Evolutionary conservation across 2,329 filamentous ascomycete species (phyloP).

Genomic region (Aspergillus persii): DNA sequence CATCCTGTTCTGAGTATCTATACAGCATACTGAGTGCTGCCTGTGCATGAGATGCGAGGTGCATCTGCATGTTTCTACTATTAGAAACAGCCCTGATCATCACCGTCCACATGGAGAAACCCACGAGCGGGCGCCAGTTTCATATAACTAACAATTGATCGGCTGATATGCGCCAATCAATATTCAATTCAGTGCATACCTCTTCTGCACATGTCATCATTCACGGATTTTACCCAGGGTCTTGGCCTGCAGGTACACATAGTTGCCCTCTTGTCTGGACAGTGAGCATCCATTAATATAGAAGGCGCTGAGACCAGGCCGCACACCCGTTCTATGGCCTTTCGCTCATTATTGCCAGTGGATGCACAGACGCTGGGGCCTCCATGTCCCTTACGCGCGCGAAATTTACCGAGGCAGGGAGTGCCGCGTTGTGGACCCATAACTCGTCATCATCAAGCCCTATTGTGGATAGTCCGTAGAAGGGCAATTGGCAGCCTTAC

Average conservation of each 20-base stretch:
- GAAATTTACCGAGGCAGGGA: neutral
- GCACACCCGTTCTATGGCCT: too few species aligned
- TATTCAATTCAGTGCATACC: neutral
- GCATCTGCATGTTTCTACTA: neutral
- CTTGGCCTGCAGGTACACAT: neutral
- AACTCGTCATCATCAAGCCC: neutral
- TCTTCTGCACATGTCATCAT: neutral
- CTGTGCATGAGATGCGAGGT: neutral
- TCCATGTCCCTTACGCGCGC: neutral
- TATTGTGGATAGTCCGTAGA: neutral
- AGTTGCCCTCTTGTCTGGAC: too few species aligned
- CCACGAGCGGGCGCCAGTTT: neutral
- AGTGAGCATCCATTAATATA: too few species aligned
- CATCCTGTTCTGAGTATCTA: neutral
- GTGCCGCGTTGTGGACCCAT: neutral
- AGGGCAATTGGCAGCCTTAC: too few species aligned
- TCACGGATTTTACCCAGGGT: neutral
- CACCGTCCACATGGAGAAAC: neutral
- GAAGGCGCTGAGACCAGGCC: too few species aligned
- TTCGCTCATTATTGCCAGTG: too few species aligned
- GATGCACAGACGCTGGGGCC: too few species aligned
- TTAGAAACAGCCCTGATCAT: neutral
- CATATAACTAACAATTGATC: neutral
- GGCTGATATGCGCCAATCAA: neutral
- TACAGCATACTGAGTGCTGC: neutral